phyloP scores from a whole-genome alignment of 1,284 basidiomycete species.

The Ceratobasidium sp. region DNA sequence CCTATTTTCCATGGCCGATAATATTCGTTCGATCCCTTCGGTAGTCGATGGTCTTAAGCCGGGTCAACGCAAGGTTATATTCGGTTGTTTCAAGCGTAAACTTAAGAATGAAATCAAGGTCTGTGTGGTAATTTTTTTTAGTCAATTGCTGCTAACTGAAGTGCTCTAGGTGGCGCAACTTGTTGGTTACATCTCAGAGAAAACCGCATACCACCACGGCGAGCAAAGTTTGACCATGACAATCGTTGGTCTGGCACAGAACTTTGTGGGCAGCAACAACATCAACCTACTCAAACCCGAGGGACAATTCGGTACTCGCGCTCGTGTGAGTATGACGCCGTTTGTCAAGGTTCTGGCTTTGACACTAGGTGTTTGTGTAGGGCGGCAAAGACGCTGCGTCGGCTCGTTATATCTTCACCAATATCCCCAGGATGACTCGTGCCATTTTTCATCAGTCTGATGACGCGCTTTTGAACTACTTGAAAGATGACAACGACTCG shows the following conservation, averaged over 20 bases:
- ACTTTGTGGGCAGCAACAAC: conserved; percentile 97
- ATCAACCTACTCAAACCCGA: conserved; percentile 88
- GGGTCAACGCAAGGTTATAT: conserved; percentile 98
- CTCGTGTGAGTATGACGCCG: conserved; percentile 46
- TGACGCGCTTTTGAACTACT: conserved; percentile 82
- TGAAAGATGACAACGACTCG: conserved; percentile 85
- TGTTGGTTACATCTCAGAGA: conserved; percentile 92
- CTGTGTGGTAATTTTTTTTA: not conserved
- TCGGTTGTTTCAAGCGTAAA: conserved; percentile 94
- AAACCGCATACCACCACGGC: conserved; percentile 97
- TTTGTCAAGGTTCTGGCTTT: not conserved
- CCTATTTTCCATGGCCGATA: conserved; percentile 99
- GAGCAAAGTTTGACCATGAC: conserved; percentile 87
- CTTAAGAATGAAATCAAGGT: conserved; percentile 93
- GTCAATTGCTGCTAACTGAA: conserved; percentile 3
- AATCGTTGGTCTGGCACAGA: conserved; percentile 93
- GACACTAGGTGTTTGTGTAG: conserved; percentile 50
- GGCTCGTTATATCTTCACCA: conserved; percentile 96
- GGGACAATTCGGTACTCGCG: conserved; percentile 96
- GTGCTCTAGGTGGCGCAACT: conserved; percentile 83
- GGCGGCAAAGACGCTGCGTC: conserved; percentile 97
- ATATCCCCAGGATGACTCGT: conserved; percentile 79
- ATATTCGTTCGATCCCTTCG: conserved; percentile 93
- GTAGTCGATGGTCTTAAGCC: conserved; percentile 96
- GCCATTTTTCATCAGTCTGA: conserved; percentile 84